A percentile compares a stretch with the other conserved stretches of the same genome.
Evolutionary conservation across 805 yeast species (phyloP).

Genomic region (Metschnikowia gelsemii): DNA sequence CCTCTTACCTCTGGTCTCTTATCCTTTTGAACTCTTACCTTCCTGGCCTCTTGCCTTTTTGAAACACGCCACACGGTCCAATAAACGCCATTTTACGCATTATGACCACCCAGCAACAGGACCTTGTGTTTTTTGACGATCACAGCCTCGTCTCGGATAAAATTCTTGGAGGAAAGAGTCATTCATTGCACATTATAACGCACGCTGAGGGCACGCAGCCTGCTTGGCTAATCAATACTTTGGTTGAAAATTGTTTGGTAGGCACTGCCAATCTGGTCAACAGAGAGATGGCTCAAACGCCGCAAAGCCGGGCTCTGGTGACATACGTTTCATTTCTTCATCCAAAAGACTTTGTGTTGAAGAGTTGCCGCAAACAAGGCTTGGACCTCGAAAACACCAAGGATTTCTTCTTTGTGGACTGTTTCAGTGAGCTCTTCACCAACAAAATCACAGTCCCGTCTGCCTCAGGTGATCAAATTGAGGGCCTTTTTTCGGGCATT

Average conservation of each 20-base stretch:
- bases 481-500: conserved; percentile 22
- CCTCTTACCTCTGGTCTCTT: too few species aligned
- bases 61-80: background rate
- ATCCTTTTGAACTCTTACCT: too few species aligned
- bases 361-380: conserved; percentile 41
- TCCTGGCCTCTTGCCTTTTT: background rate
- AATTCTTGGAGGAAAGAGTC: conserved; percentile 16
- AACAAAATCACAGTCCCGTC: conserved; percentile 27
- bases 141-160: conserved; percentile 42
- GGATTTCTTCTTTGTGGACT: conserved; percentile 43
- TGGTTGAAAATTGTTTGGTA: conserved; percentile 50
- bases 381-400: conserved; percentile 26
- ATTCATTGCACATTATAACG: conserved; percentile 29
- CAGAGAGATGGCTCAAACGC: conserved; percentile 24
- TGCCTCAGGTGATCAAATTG: conserved; percentile 18
- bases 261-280: conserved; percentile 48
- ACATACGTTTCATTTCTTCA: conserved; percentile 37
- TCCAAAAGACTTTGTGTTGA: conserved; percentile 33
- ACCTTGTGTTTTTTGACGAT: conserved; percentile 52
- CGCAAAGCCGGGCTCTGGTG: conserved; percentile 27
- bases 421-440: conserved; percentile 47
- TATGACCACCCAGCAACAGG: conserved; percentile 52
- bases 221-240: conserved; percentile 57
- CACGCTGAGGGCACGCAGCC: conserved; percentile 55
- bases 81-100: background rate